phyloP scores from a whole-genome alignment of 306 rosid species.

The Astragalus glycyphyllos region DNA sequence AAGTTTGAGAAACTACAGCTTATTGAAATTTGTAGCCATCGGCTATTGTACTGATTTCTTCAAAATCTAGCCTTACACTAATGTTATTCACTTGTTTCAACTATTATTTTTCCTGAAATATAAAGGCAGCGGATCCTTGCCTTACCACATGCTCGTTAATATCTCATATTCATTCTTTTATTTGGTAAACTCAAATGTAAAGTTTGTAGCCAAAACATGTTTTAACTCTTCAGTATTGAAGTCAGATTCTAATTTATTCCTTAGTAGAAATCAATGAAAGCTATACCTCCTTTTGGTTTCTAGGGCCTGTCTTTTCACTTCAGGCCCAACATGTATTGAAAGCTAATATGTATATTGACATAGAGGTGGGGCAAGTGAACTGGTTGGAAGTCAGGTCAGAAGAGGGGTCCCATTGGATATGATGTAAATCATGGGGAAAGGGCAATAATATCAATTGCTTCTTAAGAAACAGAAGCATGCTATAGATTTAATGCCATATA shows the following conservation, averaged over 20 bases:
- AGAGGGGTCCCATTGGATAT: not conserved
- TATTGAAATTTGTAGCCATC: not conserved
- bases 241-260: conserved; percentile 3
- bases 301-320: conserved; percentile 8
- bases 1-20: conserved; percentile 11
- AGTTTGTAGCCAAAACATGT: conserved; percentile 11
- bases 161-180: not conserved
- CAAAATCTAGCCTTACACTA: not conserved
- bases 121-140: conserved; percentile 2
- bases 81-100: conserved; percentile 15
- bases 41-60: conserved; percentile 6
- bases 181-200: not conserved
- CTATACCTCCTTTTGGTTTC: conserved; percentile 1
- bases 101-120: not conserved
- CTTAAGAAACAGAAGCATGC: conserved; percentile 23
- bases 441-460: conserved; percentile 17
- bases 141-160: conserved; percentile 14
- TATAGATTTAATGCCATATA: conserved; percentile 6
- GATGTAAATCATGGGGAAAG: conserved; percentile 22
- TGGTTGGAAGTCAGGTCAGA: not conserved
- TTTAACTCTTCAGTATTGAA: conserved; percentile 18
- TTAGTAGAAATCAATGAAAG: conserved; percentile 14
- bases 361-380: conserved; percentile 1
- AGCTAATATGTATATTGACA: conserved; percentile 12
- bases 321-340: not conserved